These are phyloP conservation scores for Morella rubra DNA, from an alignment of 306 rosid genomes.

Conservation along the genomic window DNA sequence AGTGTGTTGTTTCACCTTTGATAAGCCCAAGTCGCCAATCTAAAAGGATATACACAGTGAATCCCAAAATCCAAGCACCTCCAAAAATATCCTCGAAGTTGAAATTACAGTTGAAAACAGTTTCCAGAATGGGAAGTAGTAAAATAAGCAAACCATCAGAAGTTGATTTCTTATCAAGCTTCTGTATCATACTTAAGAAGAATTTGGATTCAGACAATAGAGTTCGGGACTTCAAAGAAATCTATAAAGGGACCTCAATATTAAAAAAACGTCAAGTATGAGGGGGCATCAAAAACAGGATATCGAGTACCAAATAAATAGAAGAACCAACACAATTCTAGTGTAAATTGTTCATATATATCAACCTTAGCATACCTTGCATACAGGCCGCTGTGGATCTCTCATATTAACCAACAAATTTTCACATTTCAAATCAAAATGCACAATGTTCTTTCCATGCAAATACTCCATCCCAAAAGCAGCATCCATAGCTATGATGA, in stretches of 20 bases:
- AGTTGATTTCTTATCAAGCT: not conserved
- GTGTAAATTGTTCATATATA: not conserved
- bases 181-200: not conserved
- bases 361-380: slow-evolving; percentile 63
- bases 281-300: not conserved
- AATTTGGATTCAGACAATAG: not conserved
- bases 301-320: not conserved
- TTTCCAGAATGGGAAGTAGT: not conserved
- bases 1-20: slow-evolving; percentile 95
- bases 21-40: slow-evolving; percentile 99
- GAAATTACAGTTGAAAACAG: not conserved
- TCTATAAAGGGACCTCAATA: not conserved
- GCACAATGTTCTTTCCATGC: slow-evolving; percentile 94
- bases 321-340: not conserved
- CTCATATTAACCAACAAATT: slow-evolving; percentile 96
- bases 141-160: not conserved
- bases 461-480: slow-evolving; percentile 99
- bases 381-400: slow-evolving; percentile 96
- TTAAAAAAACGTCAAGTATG: not conserved
- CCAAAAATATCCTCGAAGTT: not conserved
- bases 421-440: slow-evolving; percentile 98
- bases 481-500: slow-evolving; percentile 98
- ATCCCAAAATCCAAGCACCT: slow-evolving; percentile 24
- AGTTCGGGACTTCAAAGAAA: not conserved
- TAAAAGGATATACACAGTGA: slow-evolving; percentile 35